Evolutionary conservation across 768 basidiomycete genomes (phyloP), one percentile per base, ranked within the genome.

Genomic region (Floccularia luteovirens): DNA sequence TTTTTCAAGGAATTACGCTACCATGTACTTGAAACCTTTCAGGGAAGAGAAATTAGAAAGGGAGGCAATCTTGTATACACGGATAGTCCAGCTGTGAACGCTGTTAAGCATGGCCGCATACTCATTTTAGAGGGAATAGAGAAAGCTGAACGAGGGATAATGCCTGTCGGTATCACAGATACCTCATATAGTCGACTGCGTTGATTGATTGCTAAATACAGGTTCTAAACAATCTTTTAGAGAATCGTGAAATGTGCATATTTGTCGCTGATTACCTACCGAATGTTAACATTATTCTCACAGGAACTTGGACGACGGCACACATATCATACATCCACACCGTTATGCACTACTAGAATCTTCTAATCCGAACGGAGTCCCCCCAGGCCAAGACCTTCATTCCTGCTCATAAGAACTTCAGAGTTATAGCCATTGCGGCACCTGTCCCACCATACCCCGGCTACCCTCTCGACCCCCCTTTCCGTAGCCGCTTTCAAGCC

Each of bases 101-200:
- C 80, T 3, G 79, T 75, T 16, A 83, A 81, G 49, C 63, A 75
- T 48, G 80, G 80, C 5, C 70, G 79, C 1, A 51, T 83, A 19
- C 63, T 83, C 19, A 79, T 83, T 36, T 55, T 82, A 34, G 80
- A 83, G 51, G 80, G 80, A 14, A 75, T 82, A 52, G 80, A 83
- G 53, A 82, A 81, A 56, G 79, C 79, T 4, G 79, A 82, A 48
- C 69, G 80, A 17, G 80, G 80, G 21, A 83, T 82, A 20, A 81
- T 81, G 79, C 80, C 80, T 12, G 76, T 78, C 51, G 22, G 72
- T 59, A 2, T 14, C 24, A 32, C 7, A n/a, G 31, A 12, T 32
- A 3, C 39, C 5, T 35, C n/a, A 19, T n/a, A n/a, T n/a, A n/a
- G n/a, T n/a, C n/a, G n/a, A n/a, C 21, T 42, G 10, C 25, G 12